Conservation (phyloP, 73 alveolate genomes). For the Paramecium primaurelia region DNA sequence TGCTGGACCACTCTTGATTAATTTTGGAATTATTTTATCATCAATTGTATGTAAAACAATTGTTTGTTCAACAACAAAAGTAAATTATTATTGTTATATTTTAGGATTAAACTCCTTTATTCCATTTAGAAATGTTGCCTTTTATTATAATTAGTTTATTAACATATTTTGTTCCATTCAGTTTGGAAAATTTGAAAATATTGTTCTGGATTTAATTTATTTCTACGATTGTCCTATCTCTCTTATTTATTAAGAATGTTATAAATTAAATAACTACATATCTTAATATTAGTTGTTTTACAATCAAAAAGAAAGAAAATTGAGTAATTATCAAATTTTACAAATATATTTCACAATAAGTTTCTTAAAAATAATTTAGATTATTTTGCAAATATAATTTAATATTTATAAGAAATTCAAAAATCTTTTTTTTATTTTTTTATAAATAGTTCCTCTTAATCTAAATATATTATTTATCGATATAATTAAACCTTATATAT, state of each 20-base stretch:
- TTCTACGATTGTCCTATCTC: not conserved
- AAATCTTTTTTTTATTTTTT: not conserved
- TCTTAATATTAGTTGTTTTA: not conserved
- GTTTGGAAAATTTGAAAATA: not conserved
- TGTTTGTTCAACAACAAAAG: slow-evolving; percentile 22
- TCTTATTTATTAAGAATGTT: not conserved
- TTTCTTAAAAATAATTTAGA: not conserved
- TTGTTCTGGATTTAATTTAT: slow-evolving; percentile 1
- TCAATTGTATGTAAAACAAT: slow-evolving; percentile 18
- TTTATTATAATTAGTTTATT: not conserved
- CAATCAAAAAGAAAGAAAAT: not conserved
- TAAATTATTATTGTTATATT: not conserved
- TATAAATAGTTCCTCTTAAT: not conserved
- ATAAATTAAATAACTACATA: not conserved
- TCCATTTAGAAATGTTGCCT: not conserved
- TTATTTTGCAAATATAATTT: not conserved
- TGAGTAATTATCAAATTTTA: not conserved
- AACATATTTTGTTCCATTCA: not conserved
- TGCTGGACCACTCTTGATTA: not conserved
- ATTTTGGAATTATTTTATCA: slow-evolving; percentile 5
- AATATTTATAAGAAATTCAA: not conserved
- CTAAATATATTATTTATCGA: not conserved
- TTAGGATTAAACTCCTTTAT: not conserved
- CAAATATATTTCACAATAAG: not conserved
- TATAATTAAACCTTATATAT: not conserved